Base-by-base conservation (phyloP, 1,139 yeast genomes). In the Magnusiomyces suaveolens region DNA sequence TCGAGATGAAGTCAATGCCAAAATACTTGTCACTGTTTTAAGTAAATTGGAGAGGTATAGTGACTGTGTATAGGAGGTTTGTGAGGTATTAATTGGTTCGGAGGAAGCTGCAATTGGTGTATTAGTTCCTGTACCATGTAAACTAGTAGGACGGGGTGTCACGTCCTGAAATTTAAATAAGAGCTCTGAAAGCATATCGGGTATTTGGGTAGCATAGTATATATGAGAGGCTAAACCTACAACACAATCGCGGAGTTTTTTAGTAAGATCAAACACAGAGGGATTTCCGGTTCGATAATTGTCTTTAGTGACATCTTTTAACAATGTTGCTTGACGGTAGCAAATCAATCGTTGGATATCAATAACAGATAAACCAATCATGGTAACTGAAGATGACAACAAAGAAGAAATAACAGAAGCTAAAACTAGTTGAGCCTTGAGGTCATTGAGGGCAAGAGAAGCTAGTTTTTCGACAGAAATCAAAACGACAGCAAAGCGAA, bases 301-400 rank as follows among this genome's bases (percentile, higher is more conserved):
- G 4, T 48, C 44, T 14, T 48, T 46, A 14, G 52, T 46, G 1
- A 36, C 56, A 10, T 52, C 32, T 47, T 54, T 55, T 43, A 79
- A 67, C 50, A 80, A 66, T 21, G 73, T 69, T 4, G 46, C n/a
- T 29, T 54, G 51, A 24, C 81, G 69, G 64, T 88, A 94, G 51
- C 87, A 70, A 18, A 92, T 69, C 51, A 80, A 80, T 58, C 85
- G 80, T 67, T 87, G 75, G 59, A 84, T 78, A 66, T 90, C 97
- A 49, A 89, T 76, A n/a, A 89, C 87, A 14, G 96, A 86, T 49
- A 92, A 73, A 0, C 97, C 97, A 60, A 89, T 84, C 79, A 90
- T 81, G 65, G 84, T 87, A 48, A 88, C 88, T 44, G 83, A 82
- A 0, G 95, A 84, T 0, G 84, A 77, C 18, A 90, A 74, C 46